Percentiles rank a stretch among this genome's conserved stretches.
Evolutionary conservation across 2,329 filamentous ascomycete species (phyloP).

Genomic region (Penicillium decumbens): DNA sequence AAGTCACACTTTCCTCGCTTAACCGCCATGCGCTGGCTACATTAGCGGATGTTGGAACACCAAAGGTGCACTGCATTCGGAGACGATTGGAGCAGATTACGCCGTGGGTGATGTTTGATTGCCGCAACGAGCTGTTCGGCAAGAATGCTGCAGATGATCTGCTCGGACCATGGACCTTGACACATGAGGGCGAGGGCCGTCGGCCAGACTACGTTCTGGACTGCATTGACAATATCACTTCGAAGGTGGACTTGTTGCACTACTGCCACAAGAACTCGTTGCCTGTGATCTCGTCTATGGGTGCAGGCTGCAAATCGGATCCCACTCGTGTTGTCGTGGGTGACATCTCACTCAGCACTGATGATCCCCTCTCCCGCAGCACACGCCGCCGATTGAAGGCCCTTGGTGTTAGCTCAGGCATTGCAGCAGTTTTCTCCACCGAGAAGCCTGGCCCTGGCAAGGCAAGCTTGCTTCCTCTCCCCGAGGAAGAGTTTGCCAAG

Average conservation of each 20-base stretch:
- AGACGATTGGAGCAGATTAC: conserved; percentile 77
- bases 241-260: conserved; percentile 83
- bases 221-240: conserved; percentile 97
- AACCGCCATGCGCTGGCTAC: conserved; percentile 97
- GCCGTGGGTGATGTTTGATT: conserved; percentile 88
- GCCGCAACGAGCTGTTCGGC: conserved; percentile 77
- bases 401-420: conserved; percentile 73
- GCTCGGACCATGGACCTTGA: conserved; percentile 59
- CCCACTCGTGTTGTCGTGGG: conserved; percentile 81
- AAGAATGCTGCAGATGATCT: conserved; percentile 61
- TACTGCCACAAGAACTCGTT: conserved; percentile 77
- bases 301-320: conserved; percentile 87
- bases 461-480: conserved; percentile 77
- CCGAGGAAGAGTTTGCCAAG: conserved; percentile 82
- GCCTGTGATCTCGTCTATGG: conserved; percentile 90
- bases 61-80: conserved; percentile 83
- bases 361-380: conserved; percentile 81
- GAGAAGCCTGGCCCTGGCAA: conserved; percentile 89
- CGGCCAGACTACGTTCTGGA: conserved; percentile 87
- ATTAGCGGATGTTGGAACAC: conserved; percentile 83
- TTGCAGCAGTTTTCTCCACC: conserved; percentile 87
- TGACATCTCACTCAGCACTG: conserved; percentile 81
- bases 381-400: conserved; percentile 74
- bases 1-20: conserved; percentile 88
- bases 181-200: conserved; percentile 42